Evolutionary conservation across 768 basidiomycete species (phyloP).

Genomic region (Lactarius hatsudake): DNA sequence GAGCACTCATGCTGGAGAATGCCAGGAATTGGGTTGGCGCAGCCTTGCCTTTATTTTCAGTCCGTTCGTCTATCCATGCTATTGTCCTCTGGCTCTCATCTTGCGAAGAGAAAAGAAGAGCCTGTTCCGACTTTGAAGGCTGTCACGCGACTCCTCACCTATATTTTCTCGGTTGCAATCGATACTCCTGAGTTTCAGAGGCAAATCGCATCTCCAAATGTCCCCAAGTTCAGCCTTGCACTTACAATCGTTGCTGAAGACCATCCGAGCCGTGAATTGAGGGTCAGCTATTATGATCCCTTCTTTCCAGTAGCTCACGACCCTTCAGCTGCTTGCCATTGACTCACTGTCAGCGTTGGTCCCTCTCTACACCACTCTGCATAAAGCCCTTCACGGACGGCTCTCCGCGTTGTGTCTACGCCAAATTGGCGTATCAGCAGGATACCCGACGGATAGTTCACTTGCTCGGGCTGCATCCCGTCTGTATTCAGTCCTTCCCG

Average conservation of each 20-base stretch:
- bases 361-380: conserved; percentile 63
- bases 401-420: conserved; percentile 54
- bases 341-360: conserved; percentile 55
- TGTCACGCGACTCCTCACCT: conserved; percentile 58
- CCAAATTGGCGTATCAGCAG: conserved; percentile 54
- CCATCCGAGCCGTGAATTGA: conserved; percentile 48
- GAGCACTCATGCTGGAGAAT: conserved; percentile 59
- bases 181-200: conserved; percentile 79
- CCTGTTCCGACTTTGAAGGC: conserved; percentile 56
- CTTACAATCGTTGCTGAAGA: conserved; percentile 57
- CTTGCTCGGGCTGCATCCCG: conserved; percentile 50
- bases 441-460: conserved; percentile 39
- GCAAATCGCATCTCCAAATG: conserved; percentile 67
- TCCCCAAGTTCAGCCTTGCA: conserved; percentile 65
- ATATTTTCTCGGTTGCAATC: conserved; percentile 57
- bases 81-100: conserved; percentile 31
- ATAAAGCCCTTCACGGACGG: conserved; percentile 51
- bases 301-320: conserved; percentile 6
- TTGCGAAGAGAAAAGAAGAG: conserved; percentile 60
- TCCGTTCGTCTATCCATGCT: conserved; percentile 43
- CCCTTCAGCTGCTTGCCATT: conserved; percentile 43
- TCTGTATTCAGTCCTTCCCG: conserved; percentile 61
- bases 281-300: conserved; percentile 39
- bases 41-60: conserved; percentile 64
- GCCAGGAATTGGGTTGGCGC: conserved; percentile 71